Evolutionary conservation across 345 rosid genomes (phyloP).

Genomic region (Durio zibethinus): DNA sequence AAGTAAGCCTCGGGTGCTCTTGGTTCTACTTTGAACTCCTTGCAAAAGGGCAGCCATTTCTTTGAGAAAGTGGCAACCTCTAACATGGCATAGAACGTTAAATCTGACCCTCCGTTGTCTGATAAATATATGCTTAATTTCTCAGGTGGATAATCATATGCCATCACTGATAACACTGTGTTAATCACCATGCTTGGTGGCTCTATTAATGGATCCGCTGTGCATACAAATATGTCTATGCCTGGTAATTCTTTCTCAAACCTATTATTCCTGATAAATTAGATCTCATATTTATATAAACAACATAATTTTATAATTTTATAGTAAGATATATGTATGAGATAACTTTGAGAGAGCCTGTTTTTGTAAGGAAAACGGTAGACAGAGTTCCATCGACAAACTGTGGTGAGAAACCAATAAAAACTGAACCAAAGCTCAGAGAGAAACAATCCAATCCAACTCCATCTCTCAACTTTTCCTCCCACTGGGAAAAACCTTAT

Average conservation of each 20-base stretch:
- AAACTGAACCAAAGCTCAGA: slow-evolving; percentile 43
- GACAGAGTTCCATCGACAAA: slow-evolving; percentile 40
- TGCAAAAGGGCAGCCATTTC: slow-evolving; percentile 52
- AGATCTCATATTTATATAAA: too few relatives aligned
- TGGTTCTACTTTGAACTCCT: slow-evolving; percentile 33
- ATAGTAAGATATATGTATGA: not conserved
- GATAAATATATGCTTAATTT: slow-evolving; percentile 53
- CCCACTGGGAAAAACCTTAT: not conserved
- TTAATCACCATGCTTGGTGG: slow-evolving; percentile 48
- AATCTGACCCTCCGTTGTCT: slow-evolving; percentile 47
- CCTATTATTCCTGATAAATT: too few relatives aligned
- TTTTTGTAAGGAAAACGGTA: slow-evolving; percentile 33
- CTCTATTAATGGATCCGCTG: slow-evolving; percentile 46
- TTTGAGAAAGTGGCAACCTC: slow-evolving; percentile 49
- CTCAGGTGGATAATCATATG: slow-evolving; percentile 59
- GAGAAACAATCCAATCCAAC: slow-evolving; percentile 42
- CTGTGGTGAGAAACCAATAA: slow-evolving; percentile 31
- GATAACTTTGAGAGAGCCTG: slow-evolving; percentile 43
- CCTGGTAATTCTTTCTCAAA: slow-evolving; percentile 31
- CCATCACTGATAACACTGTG: slow-evolving; percentile 51
- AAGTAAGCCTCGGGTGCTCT: slow-evolving; percentile 46
- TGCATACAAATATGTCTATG: slow-evolving; percentile 49
- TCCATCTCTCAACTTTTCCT: slow-evolving; percentile 29
- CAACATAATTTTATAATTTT: not conserved
- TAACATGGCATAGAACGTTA: slow-evolving; percentile 44